phyloP scores from a whole-genome alignment of 2,329 filamentous ascomycete species.

The Claviceps fusiformis region DNA sequence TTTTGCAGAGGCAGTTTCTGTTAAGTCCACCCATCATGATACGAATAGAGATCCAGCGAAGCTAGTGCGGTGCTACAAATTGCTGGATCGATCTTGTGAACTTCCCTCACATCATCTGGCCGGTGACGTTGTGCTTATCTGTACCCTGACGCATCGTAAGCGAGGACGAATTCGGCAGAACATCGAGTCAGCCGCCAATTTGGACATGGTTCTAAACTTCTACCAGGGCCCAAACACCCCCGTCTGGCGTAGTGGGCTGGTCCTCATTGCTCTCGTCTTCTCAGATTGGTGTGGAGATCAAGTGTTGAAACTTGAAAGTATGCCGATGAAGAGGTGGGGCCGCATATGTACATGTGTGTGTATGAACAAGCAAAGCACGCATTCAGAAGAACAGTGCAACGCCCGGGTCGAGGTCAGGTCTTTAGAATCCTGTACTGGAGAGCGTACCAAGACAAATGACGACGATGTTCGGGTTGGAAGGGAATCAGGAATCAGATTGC shows the following conservation, averaged over 20 bases:
- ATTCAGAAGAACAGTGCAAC: neutral
- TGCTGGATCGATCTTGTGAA: neutral
- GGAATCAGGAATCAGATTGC: too few species aligned
- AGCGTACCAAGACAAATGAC: neutral
- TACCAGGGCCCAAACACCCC: neutral
- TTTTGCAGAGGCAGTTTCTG: neutral
- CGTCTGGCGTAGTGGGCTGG: neutral
- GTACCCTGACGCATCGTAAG: neutral
- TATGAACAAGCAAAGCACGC: neutral
- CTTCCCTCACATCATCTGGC: neutral
- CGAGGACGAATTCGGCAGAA: neutral
- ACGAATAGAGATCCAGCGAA: neutral
- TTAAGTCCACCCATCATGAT: neutral
- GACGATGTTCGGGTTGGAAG: neutral
- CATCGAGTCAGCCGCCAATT: neutral
- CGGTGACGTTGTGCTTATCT: neutral
- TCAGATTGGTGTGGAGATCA: neutral
- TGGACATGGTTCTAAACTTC: neutral
- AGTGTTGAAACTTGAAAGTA: neutral
- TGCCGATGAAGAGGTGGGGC: slow-evolving; percentile 2
- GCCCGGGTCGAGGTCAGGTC: neutral
- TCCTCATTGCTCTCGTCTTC: neutral
- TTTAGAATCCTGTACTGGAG: neutral
- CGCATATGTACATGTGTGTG: neutral
- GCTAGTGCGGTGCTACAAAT: neutral